A percentile compares a stretch with the other conserved stretches of the same genome.
Conservation (phyloP, 176 grass and related monocot genomes). For the Phoenix roebelenii region DNA sequence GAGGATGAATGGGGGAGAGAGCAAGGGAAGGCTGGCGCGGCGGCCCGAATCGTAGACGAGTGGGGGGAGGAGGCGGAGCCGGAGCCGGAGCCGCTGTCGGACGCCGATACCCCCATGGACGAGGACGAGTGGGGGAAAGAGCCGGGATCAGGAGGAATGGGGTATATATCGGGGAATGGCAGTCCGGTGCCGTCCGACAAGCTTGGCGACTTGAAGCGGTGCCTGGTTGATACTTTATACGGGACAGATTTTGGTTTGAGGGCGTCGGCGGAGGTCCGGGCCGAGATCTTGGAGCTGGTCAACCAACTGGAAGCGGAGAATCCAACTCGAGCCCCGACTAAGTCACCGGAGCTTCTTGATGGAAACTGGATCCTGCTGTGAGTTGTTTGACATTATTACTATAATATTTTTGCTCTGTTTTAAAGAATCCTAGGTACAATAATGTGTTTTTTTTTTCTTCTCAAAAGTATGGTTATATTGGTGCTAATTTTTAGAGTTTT, state of each 20-base stretch:
- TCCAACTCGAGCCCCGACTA: conserved; percentile 44
- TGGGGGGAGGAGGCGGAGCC: conserved; percentile 22
- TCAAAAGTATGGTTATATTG: no score
- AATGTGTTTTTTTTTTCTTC: no score
- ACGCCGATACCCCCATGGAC: conserved; percentile 11
- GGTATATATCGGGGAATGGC: conserved; percentile 6
- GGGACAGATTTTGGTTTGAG: conserved; percentile 66
- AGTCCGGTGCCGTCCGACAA: conserved; percentile 19
- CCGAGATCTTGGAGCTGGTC: conserved; percentile 80
- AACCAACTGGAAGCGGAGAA: conserved; percentile 74
- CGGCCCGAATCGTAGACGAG: conserved; percentile 5
- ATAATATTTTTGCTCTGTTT: not conserved
- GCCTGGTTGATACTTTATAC: conserved; percentile 70
- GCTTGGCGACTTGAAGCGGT: conserved; percentile 60
- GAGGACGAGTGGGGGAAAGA: conserved; percentile 44
- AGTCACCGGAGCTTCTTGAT: conserved; percentile 58
- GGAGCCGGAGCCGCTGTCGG: not conserved
- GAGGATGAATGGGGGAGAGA: conserved; percentile 46
- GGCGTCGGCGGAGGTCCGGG: conserved; percentile 62
- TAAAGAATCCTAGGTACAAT: no score
- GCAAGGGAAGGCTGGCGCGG: not conserved
- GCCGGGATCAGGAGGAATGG: not conserved
- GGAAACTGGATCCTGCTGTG: conserved; percentile 93
- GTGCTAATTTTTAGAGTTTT: no score
- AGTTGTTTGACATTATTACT: conserved; percentile 18